Evolutionary conservation across 805 yeast species (phyloP).

Genomic region (Schizosaccharomyces japonicus): DNA sequence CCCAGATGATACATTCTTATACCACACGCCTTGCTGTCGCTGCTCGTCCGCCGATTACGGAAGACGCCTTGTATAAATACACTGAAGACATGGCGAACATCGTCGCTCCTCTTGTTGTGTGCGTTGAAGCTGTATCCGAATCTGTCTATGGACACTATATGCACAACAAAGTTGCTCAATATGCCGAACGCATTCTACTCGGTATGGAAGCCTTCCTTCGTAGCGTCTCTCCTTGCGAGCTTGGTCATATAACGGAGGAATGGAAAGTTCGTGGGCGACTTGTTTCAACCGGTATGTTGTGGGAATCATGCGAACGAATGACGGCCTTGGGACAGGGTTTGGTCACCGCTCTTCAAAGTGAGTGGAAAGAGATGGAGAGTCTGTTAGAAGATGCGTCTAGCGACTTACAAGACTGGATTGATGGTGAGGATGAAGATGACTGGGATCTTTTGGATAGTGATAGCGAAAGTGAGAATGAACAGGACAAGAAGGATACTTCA

Average conservation of each 20-base stretch:
- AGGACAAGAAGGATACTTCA: not conserved
- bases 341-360: not conserved
- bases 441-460: constrained; percentile 4
- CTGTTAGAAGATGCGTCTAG: constrained; percentile 2
- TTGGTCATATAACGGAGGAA: not conserved
- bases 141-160: not conserved
- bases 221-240: not conserved
- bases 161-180: not conserved
- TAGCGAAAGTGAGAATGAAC: not conserved
- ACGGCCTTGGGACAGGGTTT: not conserved
- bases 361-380: not conserved
- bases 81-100: not conserved
- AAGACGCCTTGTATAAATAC: not conserved
- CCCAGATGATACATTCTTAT: not conserved
- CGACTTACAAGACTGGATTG: constrained; percentile 2
- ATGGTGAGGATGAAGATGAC: constrained; percentile 3
- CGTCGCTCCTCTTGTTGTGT: not conserved
- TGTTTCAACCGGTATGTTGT: not conserved
- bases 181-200: not conserved
- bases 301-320: constrained; percentile 2
- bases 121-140: not conserved
- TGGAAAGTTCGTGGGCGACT: not conserved
- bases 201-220: constrained; percentile 2
- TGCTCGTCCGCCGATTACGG: constrained; percentile 2
- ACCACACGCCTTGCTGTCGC: not conserved